A percentile compares a stretch with the other conserved stretches of the same genome.
phyloP scores from a whole-genome alignment of 192 early-diverging fungal genomes.

The Podila horticola region DNA sequence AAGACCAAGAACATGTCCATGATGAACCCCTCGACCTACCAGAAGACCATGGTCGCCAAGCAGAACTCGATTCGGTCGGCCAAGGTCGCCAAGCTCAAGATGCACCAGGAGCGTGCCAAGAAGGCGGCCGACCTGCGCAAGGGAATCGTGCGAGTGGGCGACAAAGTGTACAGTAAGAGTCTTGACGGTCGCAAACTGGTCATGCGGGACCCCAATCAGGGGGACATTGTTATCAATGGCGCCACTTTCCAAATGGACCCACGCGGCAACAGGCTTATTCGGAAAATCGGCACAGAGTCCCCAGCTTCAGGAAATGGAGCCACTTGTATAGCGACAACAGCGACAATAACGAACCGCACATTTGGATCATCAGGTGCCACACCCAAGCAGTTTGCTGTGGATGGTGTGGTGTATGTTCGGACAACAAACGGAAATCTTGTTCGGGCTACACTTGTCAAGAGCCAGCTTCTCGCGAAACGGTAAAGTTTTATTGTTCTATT shows the following conservation, averaged over 20 bases:
- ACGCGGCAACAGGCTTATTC: conserved; percentile 48
- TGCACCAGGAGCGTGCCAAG: conserved; percentile 22
- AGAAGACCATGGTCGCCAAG: conserved; percentile 49
- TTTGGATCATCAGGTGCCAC: conserved; percentile 1
- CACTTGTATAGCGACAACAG: background rate
- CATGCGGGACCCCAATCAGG: conserved; percentile 24
- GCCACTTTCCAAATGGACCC: conserved; percentile 42
- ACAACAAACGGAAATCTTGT: conserved; percentile 52
- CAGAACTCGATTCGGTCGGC: conserved; percentile 36
- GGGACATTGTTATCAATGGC: conserved; percentile 48
- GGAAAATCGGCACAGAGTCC: conserved; percentile 9
- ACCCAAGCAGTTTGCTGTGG: conserved; percentile 46
- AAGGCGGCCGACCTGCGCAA: conserved; percentile 14
- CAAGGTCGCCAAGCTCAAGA: conserved; percentile 28
- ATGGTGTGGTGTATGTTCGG: conserved; percentile 48
- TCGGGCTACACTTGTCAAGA: conserved; percentile 40
- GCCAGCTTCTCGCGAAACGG: conserved; percentile 30
- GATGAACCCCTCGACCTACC: conserved; percentile 39
- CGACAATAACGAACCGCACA: background rate
- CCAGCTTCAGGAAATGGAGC: conserved; percentile 3
- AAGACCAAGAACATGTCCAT: conserved; percentile 46
- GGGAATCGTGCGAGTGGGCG: conserved; percentile 38
- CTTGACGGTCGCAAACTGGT: conserved; percentile 28
- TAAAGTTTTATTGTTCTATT: conserved; percentile 6
- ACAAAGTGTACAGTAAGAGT: conserved; percentile 34